Base-by-base conservation (phyloP, 208 protist genomes). In the Trypanosoma platydactyli region DNA sequence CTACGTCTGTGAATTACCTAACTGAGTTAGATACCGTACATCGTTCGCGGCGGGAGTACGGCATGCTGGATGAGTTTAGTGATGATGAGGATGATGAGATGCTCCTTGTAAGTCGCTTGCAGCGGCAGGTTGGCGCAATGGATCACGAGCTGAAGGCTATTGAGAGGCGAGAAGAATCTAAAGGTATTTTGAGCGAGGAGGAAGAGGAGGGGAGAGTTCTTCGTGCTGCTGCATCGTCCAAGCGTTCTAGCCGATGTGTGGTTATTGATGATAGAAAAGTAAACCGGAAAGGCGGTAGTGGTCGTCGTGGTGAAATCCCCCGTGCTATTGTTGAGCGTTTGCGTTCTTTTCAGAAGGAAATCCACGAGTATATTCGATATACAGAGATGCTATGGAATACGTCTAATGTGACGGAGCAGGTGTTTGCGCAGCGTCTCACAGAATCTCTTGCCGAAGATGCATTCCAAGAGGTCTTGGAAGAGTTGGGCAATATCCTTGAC, bases 301-400 rank as follows among this genome's bases (percentile, higher is more conserved):
- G 73, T 61, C 61, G 52, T 24, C 79, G 87, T 5, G 87, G 87
- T 24, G 63, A 64, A 20, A 68, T 96, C 50, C 81, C 87, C 0
- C 77, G 79, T 27, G 81, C 77, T 12, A 79, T 91, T 27, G 73
- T 89, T 22, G 72, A 84, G n/a, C 86, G 91, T 25, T 72, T 96
- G 5, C 81, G 74, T 13, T 73, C 79, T 0, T 86, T 82, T 56
- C 81, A 83, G 29, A 84, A 81, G 61, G 79, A 89, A 22, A 75
- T 84, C 38, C 78, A 78, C 41, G 86, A 96, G 67, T 88, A 83
- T 77, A 92, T 96, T 45, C 79, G 79, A 4, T 92, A 86, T 73
- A 92, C 86, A 24, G 91, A 96, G 71, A 75, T 73, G 40, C 71
- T 85, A 11, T 96, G 88, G 86, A 96, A 96, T 77, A 91, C 73